Percentiles rank a stretch among this genome's conserved stretches.
Evolutionary conservation across 148 eudicot species (phyloP).

Genomic region (Camellia granthamiana): DNA sequence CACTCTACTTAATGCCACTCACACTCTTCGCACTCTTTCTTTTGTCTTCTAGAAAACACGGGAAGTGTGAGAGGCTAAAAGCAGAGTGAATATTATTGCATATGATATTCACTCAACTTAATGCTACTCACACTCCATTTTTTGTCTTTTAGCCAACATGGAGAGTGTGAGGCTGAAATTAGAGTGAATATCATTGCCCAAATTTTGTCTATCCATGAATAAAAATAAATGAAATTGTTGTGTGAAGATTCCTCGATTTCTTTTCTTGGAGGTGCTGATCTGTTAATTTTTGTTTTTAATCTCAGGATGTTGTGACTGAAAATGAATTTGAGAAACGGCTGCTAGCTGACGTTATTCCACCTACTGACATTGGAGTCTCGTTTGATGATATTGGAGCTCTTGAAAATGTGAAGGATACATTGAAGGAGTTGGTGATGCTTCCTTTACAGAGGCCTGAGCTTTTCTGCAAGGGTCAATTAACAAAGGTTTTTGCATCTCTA

Average conservation of each 20-base stretch:
- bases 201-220: no score
- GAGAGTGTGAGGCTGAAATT: no score
- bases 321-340: constrained; percentile 94
- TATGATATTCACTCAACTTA: no score
- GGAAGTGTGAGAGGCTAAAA: no score
- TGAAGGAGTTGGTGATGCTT: constrained; percentile 96
- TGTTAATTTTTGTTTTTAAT: constrained; percentile 13
- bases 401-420: constrained; percentile 90
- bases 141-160: no score
- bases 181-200: not conserved
- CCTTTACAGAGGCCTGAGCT: constrained; percentile 94
- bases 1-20: no score
- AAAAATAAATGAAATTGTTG: not conserved
- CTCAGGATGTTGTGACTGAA: constrained; percentile 86
- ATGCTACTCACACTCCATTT: no score
- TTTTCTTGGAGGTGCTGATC: not conserved
- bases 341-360: constrained; percentile 81
- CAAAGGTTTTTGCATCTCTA: constrained; percentile 52
- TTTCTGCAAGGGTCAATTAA: constrained; percentile 89
- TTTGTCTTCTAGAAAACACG: no score
- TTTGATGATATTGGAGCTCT: constrained; percentile 98
- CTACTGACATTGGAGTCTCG: constrained; percentile 89
- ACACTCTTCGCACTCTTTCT: no score
- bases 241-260: not conserved
- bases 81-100: no score